A percentile compares a stretch with the other conserved stretches of the same genome.
These are phyloP conservation scores for Capsella rubella DNA, from an alignment of 441 rosid genomes.

Conservation along the genomic window DNA sequence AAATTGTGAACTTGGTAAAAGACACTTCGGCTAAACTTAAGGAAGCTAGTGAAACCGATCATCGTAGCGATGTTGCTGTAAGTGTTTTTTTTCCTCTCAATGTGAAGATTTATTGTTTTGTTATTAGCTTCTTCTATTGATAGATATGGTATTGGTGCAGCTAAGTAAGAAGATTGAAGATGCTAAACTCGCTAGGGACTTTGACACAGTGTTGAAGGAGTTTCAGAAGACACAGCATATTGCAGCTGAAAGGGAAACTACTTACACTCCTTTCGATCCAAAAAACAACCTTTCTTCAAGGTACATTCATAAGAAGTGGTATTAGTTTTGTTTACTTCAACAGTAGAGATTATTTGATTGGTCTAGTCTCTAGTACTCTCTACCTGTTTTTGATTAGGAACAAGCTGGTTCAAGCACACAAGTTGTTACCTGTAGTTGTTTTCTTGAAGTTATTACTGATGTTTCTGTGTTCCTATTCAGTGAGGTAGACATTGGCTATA, in stretches of 20 bases:
- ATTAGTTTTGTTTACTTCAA: too few species aligned
- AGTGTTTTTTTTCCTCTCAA: neutral
- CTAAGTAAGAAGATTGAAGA: conserved; percentile 72
- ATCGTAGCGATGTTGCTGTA: conserved; percentile 70
- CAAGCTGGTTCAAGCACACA: conserved; percentile 4
- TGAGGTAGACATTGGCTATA: conserved; percentile 58
- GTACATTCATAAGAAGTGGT: neutral
- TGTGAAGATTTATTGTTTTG: neutral
- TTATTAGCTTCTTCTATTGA: neutral
- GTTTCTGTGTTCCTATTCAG: conserved; percentile 29
- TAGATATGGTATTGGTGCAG: conserved; percentile 20
- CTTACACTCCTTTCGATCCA: conserved; percentile 62
- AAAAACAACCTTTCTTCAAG: conserved; percentile 32
- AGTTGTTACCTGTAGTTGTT: neutral
- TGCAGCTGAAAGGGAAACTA: conserved; percentile 87
- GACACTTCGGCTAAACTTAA: conserved; percentile 90
- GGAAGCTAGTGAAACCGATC: conserved; percentile 92
- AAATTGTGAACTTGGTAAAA: conserved; percentile 82
- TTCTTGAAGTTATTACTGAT: conserved; percentile 25
- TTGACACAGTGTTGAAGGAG: conserved; percentile 81
- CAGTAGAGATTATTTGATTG: too few species aligned
- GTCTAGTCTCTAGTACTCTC: too few species aligned
- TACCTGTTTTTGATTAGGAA: neutral
- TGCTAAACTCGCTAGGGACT: conserved; percentile 94
- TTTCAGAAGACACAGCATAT: conserved; percentile 90